These are phyloP conservation scores for Cercospora zeae-maydis DNA, from an alignment of 2,329 filamentous ascomycete genomes.

Conservation along the genomic window DNA sequence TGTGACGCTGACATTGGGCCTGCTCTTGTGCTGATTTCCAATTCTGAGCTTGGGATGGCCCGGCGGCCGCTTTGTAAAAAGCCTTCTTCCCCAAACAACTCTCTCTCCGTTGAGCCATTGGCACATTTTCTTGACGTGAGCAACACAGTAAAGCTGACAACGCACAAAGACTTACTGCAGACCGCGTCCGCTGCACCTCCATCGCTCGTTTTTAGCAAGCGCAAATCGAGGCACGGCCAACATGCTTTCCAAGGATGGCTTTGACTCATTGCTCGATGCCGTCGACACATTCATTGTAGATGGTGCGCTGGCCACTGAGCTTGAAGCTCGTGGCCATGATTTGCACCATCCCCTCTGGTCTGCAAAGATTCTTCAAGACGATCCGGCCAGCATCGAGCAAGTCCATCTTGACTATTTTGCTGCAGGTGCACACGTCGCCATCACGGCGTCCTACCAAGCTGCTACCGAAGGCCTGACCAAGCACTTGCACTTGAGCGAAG, in stretches of 20 bases:
- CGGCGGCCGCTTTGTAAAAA: background rate
- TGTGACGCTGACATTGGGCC: background rate
- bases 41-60: background rate
- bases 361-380: constrained; percentile 40
- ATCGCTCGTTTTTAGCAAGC: background rate
- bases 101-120: background rate
- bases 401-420: constrained; percentile 46
- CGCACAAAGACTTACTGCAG: background rate
- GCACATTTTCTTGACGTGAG: background rate
- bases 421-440: constrained; percentile 47
- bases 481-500: constrained; percentile 37
- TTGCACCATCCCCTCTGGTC: constrained; percentile 47
- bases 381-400: constrained; percentile 42
- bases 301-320: constrained; percentile 48
- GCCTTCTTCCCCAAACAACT: background rate
- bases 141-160: background rate
- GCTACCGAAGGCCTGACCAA: constrained; percentile 41
- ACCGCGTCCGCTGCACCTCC: background rate
- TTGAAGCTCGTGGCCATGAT: constrained; percentile 44
- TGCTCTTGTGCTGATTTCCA: background rate
- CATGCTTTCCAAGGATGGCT: constrained; percentile 28
- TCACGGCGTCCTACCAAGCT: constrained; percentile 49
- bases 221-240: background rate
- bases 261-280: constrained; percentile 24
- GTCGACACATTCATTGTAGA: constrained; percentile 41